A percentile compares a stretch with the other conserved stretches of the same genome.
Conservation (phyloP, 1,139 yeast genomes). For the Meyerozyma smithsonii region DNA sequence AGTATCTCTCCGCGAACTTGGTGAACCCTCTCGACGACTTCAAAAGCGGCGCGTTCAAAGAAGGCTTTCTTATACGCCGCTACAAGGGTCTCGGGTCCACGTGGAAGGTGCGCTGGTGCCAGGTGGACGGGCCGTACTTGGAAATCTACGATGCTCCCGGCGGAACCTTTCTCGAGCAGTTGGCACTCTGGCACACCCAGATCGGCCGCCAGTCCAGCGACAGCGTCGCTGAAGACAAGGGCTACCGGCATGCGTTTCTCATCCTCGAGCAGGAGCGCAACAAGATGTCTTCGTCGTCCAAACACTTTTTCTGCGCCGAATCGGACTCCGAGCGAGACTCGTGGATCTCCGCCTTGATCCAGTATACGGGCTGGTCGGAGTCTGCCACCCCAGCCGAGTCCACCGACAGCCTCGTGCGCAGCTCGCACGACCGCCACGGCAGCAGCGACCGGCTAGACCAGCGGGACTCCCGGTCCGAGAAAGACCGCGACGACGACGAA, state of each 20-base stretch:
- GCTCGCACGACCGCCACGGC: conserved; percentile 1
- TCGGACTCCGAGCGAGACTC: conserved; percentile 72
- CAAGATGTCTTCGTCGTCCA: conserved; percentile 50
- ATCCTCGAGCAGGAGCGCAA: conserved; percentile 59
- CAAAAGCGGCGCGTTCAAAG: conserved; percentile 54
- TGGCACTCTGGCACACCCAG: conserved; percentile 54
- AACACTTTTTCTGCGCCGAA: conserved; percentile 80
- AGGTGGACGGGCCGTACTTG: conserved; percentile 59
- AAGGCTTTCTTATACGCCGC: conserved; percentile 65
- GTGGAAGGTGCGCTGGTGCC: conserved; percentile 78
- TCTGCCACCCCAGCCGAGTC: conserved; percentile 10
- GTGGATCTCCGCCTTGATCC: conserved; percentile 65
- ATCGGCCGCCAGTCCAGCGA: conserved; percentile 63
- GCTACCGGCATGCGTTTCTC: conserved; percentile 74
- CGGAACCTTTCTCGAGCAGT: conserved; percentile 53
- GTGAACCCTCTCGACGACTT: conserved; percentile 60
- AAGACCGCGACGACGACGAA: conserved; percentile 21
- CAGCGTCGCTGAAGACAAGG: conserved; percentile 61
- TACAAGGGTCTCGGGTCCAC: conserved; percentile 51
- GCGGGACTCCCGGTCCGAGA: too few relatives aligned
- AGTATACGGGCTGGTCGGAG: conserved; percentile 22
- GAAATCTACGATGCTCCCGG: conserved; percentile 60
- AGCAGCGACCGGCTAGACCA: background rate
- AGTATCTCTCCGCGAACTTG: conserved; percentile 65
- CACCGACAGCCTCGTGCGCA: conserved; percentile 7